phyloP scores from a whole-genome alignment of 2,329 filamentous ascomycete genomes.

The Sarocladiaceae sp. region DNA sequence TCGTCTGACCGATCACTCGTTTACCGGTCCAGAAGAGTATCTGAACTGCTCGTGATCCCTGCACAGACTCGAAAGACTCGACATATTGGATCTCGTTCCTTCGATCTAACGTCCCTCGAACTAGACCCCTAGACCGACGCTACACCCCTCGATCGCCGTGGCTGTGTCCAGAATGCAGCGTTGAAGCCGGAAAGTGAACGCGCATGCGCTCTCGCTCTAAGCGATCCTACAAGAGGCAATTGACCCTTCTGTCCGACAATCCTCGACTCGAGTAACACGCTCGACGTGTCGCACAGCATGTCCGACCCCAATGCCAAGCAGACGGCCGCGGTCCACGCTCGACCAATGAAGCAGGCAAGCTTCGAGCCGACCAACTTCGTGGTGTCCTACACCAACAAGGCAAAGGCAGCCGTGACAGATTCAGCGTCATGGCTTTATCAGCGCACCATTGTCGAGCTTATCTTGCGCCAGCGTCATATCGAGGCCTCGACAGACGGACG shows the following conservation, averaged over 20 bases:
- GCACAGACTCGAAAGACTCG: no score
- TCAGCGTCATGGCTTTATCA: conserved; percentile 25
- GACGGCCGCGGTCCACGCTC: background rate
- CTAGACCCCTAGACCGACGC: background rate
- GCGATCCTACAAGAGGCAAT: background rate
- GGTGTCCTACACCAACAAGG: background rate
- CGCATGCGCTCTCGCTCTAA: background rate
- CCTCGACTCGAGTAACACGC: background rate
- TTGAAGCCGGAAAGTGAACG: background rate
- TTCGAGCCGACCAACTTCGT: background rate
- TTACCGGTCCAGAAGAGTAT: no score
- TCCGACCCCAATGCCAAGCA: background rate
- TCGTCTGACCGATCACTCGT: background rate
- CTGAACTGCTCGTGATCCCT: no score
- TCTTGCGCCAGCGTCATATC: conserved; percentile 63
- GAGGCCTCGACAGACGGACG: conserved; percentile 69
- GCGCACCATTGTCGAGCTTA: conserved; percentile 37
- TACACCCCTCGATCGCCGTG: background rate
- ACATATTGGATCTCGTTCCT: no score
- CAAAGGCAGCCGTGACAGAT: background rate
- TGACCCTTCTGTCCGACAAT: background rate
- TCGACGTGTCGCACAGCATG: background rate
- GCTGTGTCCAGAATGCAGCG: background rate
- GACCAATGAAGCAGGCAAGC: background rate
- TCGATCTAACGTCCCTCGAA: background rate